phyloP scores from a whole-genome alignment of 2,329 filamentous ascomycete genomes.

The Herpotrichia juniperi region DNA sequence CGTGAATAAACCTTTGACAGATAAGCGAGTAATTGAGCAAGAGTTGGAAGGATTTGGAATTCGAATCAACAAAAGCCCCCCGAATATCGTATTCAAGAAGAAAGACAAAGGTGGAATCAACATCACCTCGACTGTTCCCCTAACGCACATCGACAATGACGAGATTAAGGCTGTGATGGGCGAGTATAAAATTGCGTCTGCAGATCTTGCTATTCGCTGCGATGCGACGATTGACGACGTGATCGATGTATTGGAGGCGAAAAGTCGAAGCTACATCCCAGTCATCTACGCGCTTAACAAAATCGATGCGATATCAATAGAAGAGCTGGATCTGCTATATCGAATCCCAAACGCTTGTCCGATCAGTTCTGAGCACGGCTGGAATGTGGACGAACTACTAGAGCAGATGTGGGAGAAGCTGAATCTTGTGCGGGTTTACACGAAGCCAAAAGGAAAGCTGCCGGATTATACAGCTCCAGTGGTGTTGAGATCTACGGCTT shows the following conservation, averaged over 20 bases:
- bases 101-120: conserved; percentile 98
- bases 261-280: conserved; percentile 95
- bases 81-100: conserved; percentile 99
- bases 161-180: conserved; percentile 98
- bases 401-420: conserved; percentile 99
- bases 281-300: conserved; percentile 99
- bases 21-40: conserved; percentile 93
- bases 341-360: conserved; percentile 96
- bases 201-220: conserved; percentile 96
- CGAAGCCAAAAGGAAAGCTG: conserved; percentile 93
- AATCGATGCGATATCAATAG: conserved; percentile 97
- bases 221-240: conserved; percentile 97
- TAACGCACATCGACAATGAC: conserved; percentile 91
- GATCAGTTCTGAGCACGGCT: conserved; percentile 92
- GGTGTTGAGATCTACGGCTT: conserved; percentile 80
- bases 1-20: conserved; percentile 96
- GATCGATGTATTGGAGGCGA: conserved; percentile 94
- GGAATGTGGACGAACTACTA: conserved; percentile 96
- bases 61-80: conserved; percentile 93
- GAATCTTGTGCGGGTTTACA: conserved; percentile 89
- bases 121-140: conserved; percentile 91
- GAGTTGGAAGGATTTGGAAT: conserved; percentile 98
- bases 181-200: conserved; percentile 95
- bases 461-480: conserved; percentile 93
- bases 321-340: conserved; percentile 95